A percentile compares a stretch with the other conserved stretches of the same genome.
phyloP scores from a whole-genome alignment of 1,139 yeast genomes.

The Meyerozyma elateridarum region DNA sequence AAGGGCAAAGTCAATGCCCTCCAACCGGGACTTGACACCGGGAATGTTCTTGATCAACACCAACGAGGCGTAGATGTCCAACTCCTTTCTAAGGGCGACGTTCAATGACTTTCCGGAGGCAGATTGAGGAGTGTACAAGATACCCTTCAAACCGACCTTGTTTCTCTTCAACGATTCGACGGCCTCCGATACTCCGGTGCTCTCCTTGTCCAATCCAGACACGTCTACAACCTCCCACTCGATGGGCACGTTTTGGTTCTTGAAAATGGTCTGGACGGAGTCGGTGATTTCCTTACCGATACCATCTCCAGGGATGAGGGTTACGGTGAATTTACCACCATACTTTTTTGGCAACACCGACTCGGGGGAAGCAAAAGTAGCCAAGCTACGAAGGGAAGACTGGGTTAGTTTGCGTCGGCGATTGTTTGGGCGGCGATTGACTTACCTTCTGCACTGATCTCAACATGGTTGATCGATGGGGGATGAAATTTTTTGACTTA shows the following conservation, averaged over 20 bases:
- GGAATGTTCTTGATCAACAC: slow-evolving; percentile 91
- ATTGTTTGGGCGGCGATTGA: neutral
- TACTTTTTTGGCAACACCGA: slow-evolving; percentile 80
- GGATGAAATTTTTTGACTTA: slow-evolving; percentile 2
- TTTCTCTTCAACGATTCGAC: slow-evolving; percentile 90
- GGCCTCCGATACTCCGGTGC: slow-evolving; percentile 70
- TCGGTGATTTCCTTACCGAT: slow-evolving; percentile 95
- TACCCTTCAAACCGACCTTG: slow-evolving; percentile 96
- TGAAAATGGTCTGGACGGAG: slow-evolving; percentile 86
- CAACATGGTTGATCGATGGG: slow-evolving; percentile 3
- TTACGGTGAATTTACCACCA: slow-evolving; percentile 91
- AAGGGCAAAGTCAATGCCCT: slow-evolving; percentile 85
- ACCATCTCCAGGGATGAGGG: slow-evolving; percentile 96
- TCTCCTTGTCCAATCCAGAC: slow-evolving; percentile 64
- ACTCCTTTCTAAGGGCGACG: slow-evolving; percentile 94
- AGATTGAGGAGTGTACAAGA: slow-evolving; percentile 84
- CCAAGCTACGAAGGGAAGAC: slow-evolving; percentile 41
- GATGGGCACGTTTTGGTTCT: slow-evolving; percentile 81
- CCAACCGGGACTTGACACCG: slow-evolving; percentile 86
- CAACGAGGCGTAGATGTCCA: slow-evolving; percentile 91
- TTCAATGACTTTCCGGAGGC: slow-evolving; percentile 62
- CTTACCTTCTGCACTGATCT: slow-evolving; percentile 4
- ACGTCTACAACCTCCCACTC: slow-evolving; percentile 93
- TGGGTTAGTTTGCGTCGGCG: slow-evolving; percentile 11
- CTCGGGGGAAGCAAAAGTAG: slow-evolving; percentile 53